Percentiles rank a stretch among this genome's conserved stretches.
Evolutionary conservation across 1,284 basidiomycete genomes (phyloP).

Genomic region (Puccinia triticina): DNA sequence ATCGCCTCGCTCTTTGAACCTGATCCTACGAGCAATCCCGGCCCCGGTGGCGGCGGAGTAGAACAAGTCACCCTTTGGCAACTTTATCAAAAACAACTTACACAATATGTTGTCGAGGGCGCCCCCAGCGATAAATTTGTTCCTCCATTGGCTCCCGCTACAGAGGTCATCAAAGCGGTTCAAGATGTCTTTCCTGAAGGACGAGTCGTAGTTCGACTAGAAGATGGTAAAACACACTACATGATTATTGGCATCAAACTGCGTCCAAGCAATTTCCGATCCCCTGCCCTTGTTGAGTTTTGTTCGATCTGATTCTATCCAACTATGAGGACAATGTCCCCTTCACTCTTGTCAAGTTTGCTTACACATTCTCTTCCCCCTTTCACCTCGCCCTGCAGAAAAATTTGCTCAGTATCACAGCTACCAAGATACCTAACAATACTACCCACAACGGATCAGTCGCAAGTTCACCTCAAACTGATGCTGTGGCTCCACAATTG

Average conservation of each 20-base stretch:
- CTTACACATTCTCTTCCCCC: not conserved
- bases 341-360: not conserved
- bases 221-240: conserved; percentile 50
- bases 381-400: conserved; percentile 7
- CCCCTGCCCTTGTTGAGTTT: conserved; percentile 49
- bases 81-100: conserved; percentile 51
- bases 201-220: conserved; percentile 48
- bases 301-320: not conserved
- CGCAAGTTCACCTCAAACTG: conserved; percentile 19
- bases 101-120: conserved; percentile 44
- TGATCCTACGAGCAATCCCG: conserved; percentile 46
- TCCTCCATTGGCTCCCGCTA: conserved; percentile 48
- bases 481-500: conserved; percentile 36
- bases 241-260: conserved; percentile 52
- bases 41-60: conserved; percentile 50
- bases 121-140: conserved; percentile 35
- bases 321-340: not conserved
- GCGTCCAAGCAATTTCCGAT: conserved; percentile 24
- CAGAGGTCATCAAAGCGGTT: conserved; percentile 52
- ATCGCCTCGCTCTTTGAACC: conserved; percentile 52
- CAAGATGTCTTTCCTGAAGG: conserved; percentile 51
- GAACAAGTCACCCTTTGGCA: conserved; percentile 52
- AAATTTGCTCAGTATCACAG: conserved; percentile 46
- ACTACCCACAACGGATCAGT: conserved; percentile 31
- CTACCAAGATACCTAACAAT: conserved; percentile 30